phyloP scores from a whole-genome alignment of 805 yeast species.

The Barnettozyma salicaria region DNA sequence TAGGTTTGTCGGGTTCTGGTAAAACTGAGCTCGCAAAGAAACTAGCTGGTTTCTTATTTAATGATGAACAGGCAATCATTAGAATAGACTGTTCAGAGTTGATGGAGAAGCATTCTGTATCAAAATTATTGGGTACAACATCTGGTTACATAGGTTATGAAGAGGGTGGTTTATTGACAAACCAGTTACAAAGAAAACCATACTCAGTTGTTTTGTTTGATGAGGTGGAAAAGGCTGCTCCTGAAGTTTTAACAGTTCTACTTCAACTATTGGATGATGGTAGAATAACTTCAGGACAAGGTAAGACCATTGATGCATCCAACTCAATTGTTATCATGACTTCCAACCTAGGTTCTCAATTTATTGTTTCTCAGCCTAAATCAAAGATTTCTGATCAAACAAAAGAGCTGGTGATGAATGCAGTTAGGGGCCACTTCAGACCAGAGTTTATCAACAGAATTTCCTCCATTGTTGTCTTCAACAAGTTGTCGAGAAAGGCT shows the following conservation, averaged over 20 bases:
- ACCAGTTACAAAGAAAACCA: constrained; percentile 84
- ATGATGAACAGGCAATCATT: constrained; percentile 94
- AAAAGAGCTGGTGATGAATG: constrained; percentile 71
- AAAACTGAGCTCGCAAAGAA: constrained; percentile 97
- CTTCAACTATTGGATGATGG: constrained; percentile 95
- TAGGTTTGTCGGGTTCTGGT: constrained; percentile 97
- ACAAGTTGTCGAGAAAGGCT: constrained; percentile 85
- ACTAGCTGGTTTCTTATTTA: constrained; percentile 90
- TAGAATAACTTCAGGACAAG: constrained; percentile 89
- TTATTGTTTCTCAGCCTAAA: constrained; percentile 59
- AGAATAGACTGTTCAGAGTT: constrained; percentile 97
- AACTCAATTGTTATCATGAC: constrained; percentile 94
- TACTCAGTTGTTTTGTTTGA: constrained; percentile 95
- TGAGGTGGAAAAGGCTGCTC: constrained; percentile 98
- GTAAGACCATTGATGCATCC: constrained; percentile 88
- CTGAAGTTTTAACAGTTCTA: constrained; percentile 89
- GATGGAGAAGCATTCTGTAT: constrained; percentile 91
- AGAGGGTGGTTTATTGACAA: constrained; percentile 95
- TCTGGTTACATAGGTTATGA: constrained; percentile 97
- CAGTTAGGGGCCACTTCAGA: constrained; percentile 86
- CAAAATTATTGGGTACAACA: constrained; percentile 93
- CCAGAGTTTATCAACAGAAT: constrained; percentile 97
- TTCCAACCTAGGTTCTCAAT: constrained; percentile 94
- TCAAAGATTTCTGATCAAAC: constrained; percentile 63
- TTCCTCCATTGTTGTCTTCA: constrained; percentile 87